A percentile compares a stretch with the other conserved stretches of the same genome.
phyloP scores from a whole-genome alignment of 257 asterid genomes.

The Nicotiana knightiana region DNA sequence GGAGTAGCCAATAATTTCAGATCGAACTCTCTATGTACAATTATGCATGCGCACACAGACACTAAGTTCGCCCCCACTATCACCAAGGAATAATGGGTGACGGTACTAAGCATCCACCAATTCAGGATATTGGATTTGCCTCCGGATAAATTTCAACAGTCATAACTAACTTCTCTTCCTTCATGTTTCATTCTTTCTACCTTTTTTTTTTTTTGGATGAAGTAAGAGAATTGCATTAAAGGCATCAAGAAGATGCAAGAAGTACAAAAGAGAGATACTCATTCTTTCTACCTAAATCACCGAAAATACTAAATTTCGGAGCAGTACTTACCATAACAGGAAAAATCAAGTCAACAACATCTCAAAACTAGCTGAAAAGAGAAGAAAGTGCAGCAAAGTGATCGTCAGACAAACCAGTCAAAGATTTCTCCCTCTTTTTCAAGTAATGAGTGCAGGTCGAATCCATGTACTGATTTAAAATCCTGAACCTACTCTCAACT shows the following conservation, averaged over 20 bases:
- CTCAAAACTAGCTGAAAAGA: not conserved
- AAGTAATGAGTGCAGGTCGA: no score
- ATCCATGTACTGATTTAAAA: no score
- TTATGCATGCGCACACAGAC: not conserved
- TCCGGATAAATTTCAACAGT: not conserved
- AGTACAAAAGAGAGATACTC: not conserved
- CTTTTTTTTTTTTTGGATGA: no score
- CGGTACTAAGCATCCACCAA: not conserved
- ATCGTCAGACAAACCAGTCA: not conserved
- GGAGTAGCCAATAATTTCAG: not conserved
- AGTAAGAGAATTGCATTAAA: no score
- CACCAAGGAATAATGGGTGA: not conserved
- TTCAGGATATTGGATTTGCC: not conserved
- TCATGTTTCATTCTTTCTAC: not conserved
- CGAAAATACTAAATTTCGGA: not conserved
- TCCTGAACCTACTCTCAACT: no score
- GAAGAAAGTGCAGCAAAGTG: not conserved
- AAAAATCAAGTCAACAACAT: not conserved
- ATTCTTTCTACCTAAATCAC: not conserved
- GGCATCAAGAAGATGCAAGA: no score
- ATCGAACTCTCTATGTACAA: not conserved
- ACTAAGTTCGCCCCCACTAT: not conserved
- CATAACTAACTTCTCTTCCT: not conserved
- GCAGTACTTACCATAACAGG: not conserved
- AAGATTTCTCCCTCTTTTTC: no score